phyloP scores from a whole-genome alignment of 2,329 filamentous ascomycete species.

The Scolecobasidium constrictum region DNA sequence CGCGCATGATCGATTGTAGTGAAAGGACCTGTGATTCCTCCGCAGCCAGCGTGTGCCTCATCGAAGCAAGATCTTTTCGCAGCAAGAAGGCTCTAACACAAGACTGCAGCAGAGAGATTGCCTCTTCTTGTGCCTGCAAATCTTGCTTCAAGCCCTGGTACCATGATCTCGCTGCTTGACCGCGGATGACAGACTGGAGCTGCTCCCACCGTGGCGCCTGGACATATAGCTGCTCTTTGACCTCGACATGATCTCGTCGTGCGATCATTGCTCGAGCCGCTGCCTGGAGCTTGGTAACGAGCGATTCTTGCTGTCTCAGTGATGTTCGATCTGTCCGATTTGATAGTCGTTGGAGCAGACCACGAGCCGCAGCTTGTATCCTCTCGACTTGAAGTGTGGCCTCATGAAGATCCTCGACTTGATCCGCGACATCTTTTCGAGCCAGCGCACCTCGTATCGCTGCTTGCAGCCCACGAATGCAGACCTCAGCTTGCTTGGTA shows the following conservation, averaged over 20 bases:
- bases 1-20: constrained; percentile 43
- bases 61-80: constrained; percentile 20
- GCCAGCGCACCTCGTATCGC: constrained; percentile 40
- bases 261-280: constrained; percentile 52
- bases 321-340: constrained; percentile 22
- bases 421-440: constrained; percentile 30
- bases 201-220: constrained; percentile 7
- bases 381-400: constrained; percentile 42
- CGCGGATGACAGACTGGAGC: constrained; percentile 11
- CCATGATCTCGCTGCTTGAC: constrained; percentile 17
- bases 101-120: constrained; percentile 28
- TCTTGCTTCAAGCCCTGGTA: constrained; percentile 20
- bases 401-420: constrained; percentile 51
- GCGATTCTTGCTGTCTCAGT: constrained; percentile 26
- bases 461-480: constrained; percentile 47
- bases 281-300: constrained; percentile 50
- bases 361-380: constrained; percentile 47
- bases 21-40: constrained; percentile 33
- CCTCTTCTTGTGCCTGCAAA: constrained; percentile 20
- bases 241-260: constrained; percentile 31
- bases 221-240: constrained; percentile 8
- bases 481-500: constrained; percentile 47
- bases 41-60: constrained; percentile 29
- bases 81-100: constrained; percentile 24
- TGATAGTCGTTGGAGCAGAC: constrained; percentile 27